phyloP scores from a whole-genome alignment of 805 yeast species.

The Starmerella floricola region DNA sequence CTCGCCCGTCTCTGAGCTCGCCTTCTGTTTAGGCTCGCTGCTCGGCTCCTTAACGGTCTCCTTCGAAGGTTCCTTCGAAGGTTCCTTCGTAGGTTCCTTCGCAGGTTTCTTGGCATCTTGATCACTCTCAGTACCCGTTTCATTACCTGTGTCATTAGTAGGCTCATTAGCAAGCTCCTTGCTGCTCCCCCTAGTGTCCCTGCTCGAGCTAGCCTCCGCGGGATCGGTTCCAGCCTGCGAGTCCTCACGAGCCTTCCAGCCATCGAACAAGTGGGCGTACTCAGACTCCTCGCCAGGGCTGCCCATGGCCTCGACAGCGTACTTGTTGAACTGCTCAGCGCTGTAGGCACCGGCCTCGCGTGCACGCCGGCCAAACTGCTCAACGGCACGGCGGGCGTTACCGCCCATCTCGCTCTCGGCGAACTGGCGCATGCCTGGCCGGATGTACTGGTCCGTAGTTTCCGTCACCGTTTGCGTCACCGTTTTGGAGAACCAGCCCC shows the following conservation, averaged over 20 bases:
- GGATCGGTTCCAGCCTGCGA: too few species aligned
- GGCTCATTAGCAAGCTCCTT: too few species aligned
- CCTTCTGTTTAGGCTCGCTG: too few species aligned
- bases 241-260: constrained; percentile 12
- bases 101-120: too few species aligned
- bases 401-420: constrained; percentile 64
- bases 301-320: constrained; percentile 33
- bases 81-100: too few species aligned
- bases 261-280: constrained; percentile 21
- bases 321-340: constrained; percentile 49
- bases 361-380: constrained; percentile 89
- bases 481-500: constrained; percentile 84
- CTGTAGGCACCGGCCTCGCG: constrained; percentile 77
- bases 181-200: too few species aligned
- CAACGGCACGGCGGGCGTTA: constrained; percentile 86
- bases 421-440: constrained; percentile 77
- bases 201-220: too few species aligned
- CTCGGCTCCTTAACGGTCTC: too few species aligned
- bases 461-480: constrained; percentile 73
- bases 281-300: constrained; percentile 9
- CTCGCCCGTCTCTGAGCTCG: too few species aligned
- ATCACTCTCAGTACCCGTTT: too few species aligned
- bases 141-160: too few species aligned
- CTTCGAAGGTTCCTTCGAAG: too few species aligned
- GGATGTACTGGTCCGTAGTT: constrained; percentile 77